Percentiles rank a stretch among this genome's conserved stretches.
Evolutionary conservation across 2,329 filamentous ascomycete genomes (phyloP).

Genomic region (Pseudodiploospora longispora): DNA sequence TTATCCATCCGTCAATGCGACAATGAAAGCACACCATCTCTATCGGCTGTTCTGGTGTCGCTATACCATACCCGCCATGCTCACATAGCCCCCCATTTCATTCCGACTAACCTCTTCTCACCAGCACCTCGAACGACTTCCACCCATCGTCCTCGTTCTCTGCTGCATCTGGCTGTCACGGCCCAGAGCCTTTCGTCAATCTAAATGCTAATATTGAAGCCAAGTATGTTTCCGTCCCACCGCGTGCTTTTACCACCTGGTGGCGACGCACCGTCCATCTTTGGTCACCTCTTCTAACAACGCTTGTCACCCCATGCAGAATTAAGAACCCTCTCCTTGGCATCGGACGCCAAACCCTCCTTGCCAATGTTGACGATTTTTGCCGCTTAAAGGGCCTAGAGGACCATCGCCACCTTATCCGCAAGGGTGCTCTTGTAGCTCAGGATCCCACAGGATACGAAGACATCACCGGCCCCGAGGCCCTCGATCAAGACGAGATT

Average conservation of each 20-base stretch:
- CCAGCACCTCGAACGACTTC: conserved; percentile 18
- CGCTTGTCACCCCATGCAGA: conserved; percentile 11
- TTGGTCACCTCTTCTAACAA: too few relatives aligned
- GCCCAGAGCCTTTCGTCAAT: conserved; percentile 28
- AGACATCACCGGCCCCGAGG: conserved; percentile 45
- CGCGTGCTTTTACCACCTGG: background rate
- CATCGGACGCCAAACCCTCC: conserved; percentile 41
- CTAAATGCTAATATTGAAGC: conserved; percentile 39
- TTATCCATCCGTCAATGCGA: too few relatives aligned
- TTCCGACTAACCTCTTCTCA: conserved; percentile 12
- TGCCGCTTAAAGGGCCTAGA: conserved; percentile 50
- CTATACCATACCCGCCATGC: background rate
- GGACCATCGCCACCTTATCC: conserved; percentile 50
- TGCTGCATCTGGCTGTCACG: conserved; percentile 28
- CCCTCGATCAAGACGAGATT: conserved; percentile 53
- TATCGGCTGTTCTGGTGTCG: too few relatives aligned
- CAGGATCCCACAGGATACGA: conserved; percentile 59
- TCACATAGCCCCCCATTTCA: background rate
- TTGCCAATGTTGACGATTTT: conserved; percentile 52
- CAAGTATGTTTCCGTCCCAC: conserved; percentile 25
- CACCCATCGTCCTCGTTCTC: conserved; percentile 22
- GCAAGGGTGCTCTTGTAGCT: conserved; percentile 65
- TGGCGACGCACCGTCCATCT: too few relatives aligned
- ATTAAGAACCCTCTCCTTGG: conserved; percentile 44
- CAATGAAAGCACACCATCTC: too few relatives aligned